Percentiles rank a stretch among this genome's conserved stretches.
Evolutionary conservation across 176 grass and related monocot genomes (phyloP).

Genomic region (Paspalum vaginatum): DNA sequence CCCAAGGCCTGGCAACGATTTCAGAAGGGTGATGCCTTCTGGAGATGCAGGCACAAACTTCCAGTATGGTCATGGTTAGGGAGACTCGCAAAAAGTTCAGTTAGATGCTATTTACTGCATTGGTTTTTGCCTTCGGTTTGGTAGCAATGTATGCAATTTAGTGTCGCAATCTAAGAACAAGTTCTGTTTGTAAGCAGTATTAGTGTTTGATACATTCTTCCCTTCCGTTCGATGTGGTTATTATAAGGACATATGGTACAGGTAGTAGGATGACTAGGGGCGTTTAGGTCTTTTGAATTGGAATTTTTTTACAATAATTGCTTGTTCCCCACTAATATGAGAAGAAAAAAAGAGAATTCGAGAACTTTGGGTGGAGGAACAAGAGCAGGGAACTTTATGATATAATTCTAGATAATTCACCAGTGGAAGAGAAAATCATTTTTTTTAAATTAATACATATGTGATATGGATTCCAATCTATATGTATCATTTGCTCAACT

Average conservation of each 20-base stretch:
- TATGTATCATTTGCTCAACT: too few species aligned
- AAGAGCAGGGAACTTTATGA: too few species aligned
- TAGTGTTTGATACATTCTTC: background rate
- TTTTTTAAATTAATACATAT: too few species aligned
- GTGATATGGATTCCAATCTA: too few species aligned
- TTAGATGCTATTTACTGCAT: slow-evolving; percentile 7
- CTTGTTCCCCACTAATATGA: too few species aligned
- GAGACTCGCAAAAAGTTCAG: background rate
- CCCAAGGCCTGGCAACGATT: slow-evolving; percentile 30
- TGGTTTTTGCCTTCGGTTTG: slow-evolving; percentile 30
- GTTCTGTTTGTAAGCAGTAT: slow-evolving; percentile 29
- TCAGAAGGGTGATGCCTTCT: slow-evolving; percentile 38
- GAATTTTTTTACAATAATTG: too few species aligned
- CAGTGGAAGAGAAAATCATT: too few species aligned
- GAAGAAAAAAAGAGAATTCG: too few species aligned
- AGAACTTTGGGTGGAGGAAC: too few species aligned
- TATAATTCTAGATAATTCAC: too few species aligned
- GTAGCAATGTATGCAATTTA: slow-evolving; percentile 6
- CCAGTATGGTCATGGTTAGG: slow-evolving; percentile 38
- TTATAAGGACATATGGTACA: background rate
- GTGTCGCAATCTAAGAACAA: slow-evolving; percentile 22
- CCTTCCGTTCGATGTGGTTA: background rate
- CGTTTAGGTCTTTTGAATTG: too few species aligned
- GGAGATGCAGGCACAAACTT: slow-evolving; percentile 40
- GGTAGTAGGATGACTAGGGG: too few species aligned